Evolutionary conservation across 1,139 yeast species (phyloP), one percentile per base, ranked within the genome.

Genomic region (Taphrina populina): DNA sequence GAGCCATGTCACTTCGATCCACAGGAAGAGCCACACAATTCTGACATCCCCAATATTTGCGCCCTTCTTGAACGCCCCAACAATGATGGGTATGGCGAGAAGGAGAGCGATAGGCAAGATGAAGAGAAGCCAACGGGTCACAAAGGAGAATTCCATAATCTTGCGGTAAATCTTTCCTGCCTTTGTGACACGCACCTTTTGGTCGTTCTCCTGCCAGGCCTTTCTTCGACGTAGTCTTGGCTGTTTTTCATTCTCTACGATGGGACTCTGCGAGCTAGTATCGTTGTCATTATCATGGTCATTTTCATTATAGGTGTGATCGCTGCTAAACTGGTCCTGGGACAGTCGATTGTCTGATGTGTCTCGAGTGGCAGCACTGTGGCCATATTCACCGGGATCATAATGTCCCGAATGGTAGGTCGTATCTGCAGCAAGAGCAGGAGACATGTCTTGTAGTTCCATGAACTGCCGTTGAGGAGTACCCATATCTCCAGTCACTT

Each of bases 1-100:
- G n/a, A 68, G 73, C 75, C 75, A 72, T 23, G 67, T 71, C 27
- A 72, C 67, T 58, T 72, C 75, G n/a, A 70, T 62, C 75, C 75
- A 72, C 41, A 72, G 70, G 56, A 72, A 72, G 19, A 72, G 59
- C 75, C 75, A 72, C 66, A 68, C 64, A 19, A 72, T 64, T 1
- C 70, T 64, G 15, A 70, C 67, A 17, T 66, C 62, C 29, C 74
- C 75, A 5, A 72, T 58, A 11, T 59, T 15, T 3, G 69, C 69
- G 13, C 62, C 59, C 1, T 63, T 65, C 34, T 63, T 60, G 20
- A 63, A 70, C 2, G 73, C 74, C 23, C 74, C 75, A 5, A 67
- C 65, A 1, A 73, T 72, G 33, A 72, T 64, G 1, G 75, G 75
- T 36, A 72, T 62, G 45, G 72, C 72, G 52, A 72, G 59, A 10